Conservation (phyloP, 306 rosid species). For the Hippophae tibetana region DNA sequence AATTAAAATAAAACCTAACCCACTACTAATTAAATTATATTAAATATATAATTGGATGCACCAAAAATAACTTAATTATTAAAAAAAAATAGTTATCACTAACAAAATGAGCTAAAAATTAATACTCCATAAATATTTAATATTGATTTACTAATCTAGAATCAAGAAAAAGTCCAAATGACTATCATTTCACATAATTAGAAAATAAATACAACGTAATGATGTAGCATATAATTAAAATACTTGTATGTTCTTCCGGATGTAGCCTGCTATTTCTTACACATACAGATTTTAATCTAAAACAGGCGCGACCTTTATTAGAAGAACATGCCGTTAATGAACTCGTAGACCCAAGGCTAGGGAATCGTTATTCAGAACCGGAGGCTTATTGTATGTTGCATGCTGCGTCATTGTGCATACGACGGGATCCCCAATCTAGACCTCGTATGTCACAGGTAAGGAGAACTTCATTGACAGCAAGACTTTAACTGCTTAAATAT, state of each 20-base stretch:
- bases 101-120: no score
- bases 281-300: slow-evolving; percentile 1
- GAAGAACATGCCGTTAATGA: slow-evolving; percentile 75
- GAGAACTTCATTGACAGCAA: background rate
- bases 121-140: no score
- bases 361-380: slow-evolving; percentile 48
- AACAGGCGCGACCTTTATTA: slow-evolving; percentile 81
- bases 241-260: background rate
- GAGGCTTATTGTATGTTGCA: slow-evolving; percentile 90
- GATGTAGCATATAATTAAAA: background rate
- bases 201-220: background rate
- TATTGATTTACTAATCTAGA: no score
- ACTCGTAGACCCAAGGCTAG: slow-evolving; percentile 83
- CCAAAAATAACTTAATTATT: no score
- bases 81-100: no score
- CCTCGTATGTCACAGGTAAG: slow-evolving; percentile 97
- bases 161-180: no score
- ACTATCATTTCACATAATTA: no score
- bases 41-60: no score
- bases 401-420: slow-evolving; percentile 84
- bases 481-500: background rate
- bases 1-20: no score
- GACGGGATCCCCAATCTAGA: slow-evolving; percentile 79
- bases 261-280: background rate
- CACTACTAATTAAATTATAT: no score